Base-by-base conservation (phyloP, 495 filamentous ascomycete genomes). In the Penicillium fimorum region DNA sequence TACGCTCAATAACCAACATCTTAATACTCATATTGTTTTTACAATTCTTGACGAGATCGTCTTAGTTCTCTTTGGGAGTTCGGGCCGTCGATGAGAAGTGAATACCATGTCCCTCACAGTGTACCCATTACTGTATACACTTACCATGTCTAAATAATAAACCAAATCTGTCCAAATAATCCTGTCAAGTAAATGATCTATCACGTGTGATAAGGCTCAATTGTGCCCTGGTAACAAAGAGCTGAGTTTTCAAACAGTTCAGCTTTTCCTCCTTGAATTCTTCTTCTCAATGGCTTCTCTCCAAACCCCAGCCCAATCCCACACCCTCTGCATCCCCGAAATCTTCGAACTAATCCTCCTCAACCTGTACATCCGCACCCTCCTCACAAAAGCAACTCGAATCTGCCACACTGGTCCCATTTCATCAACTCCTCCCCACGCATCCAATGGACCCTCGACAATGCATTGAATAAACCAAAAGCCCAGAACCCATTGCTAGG, bases 1-100 rank as follows among this genome's bases (percentile, higher is more conserved):
- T 7, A 90, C 86, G 8, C 78, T 95, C 55, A 96, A 95, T 65
- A 95, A 94, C 51, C 70, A 69, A 27, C 72, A 75, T 4, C 60
- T 84, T 29, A 92, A 89, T 73, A 81, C 87, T 6, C 90, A 92
- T 68, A 72, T 95, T 32, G 80, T 82, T 13, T 94, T 92, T 65
- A 89, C 87, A 0, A 76, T 94, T 25, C 62, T 95, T 47, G 90
- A 95, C 67, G 90, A 93, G 72, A 68, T 94, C 43, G 73, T 93
- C 11, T 76, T 87, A 56, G 81, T 89, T 42, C 67, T 93, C 47
- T 94, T 94, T 74, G 82, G 78, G 7, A 78, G 70, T 35, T 35
- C 57, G 15, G 62, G 59, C 37, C 63, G 66, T 51, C 48, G 55
- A 2, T 61, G 43, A 60, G 25, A 29, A 11, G 17, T 24, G 8